Conservation (phyloP, 2,329 filamentous ascomycete species). For the Alternaria postmessia region DNA sequence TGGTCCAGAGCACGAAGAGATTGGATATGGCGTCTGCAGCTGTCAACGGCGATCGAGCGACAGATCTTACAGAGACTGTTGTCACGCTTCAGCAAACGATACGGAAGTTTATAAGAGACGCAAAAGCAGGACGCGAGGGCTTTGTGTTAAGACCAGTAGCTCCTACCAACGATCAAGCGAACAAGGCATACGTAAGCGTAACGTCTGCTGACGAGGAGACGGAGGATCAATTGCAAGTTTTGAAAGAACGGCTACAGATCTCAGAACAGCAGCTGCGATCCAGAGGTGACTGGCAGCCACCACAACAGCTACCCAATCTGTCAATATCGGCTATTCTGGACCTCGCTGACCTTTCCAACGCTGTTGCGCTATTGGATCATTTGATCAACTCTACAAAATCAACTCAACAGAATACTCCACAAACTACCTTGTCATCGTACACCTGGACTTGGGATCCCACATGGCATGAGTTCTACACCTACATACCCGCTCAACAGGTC, state of each 20-base stretch:
- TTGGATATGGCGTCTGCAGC: conserved; percentile 3
- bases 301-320: neutral
- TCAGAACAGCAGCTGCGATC: conserved; percentile 8
- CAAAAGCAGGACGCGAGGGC: neutral
- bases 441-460: conserved; percentile 23
- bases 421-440: conserved; percentile 9
- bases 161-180: neutral
- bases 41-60: conserved; percentile 1
- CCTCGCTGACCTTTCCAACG: conserved; percentile 18
- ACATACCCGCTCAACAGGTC: conserved; percentile 4
- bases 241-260: conserved; percentile 6
- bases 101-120: neutral
- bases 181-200: neutral
- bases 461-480: conserved; percentile 26
- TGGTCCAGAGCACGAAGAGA: neutral
- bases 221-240: neutral
- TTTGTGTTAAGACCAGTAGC: neutral
- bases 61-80: conserved; percentile 3
- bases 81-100: conserved; percentile 1
- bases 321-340: conserved; percentile 17
- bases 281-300: conserved; percentile 16
- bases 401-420: conserved; percentile 8
- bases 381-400: conserved; percentile 7
- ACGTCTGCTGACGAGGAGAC: neutral
- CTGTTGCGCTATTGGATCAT: conserved; percentile 18